A percentile compares a stretch with the other conserved stretches of the same genome.
Conservation (phyloP, 1,284 basidiomycete species). For the Ganoderma leucocontextum region DNA sequence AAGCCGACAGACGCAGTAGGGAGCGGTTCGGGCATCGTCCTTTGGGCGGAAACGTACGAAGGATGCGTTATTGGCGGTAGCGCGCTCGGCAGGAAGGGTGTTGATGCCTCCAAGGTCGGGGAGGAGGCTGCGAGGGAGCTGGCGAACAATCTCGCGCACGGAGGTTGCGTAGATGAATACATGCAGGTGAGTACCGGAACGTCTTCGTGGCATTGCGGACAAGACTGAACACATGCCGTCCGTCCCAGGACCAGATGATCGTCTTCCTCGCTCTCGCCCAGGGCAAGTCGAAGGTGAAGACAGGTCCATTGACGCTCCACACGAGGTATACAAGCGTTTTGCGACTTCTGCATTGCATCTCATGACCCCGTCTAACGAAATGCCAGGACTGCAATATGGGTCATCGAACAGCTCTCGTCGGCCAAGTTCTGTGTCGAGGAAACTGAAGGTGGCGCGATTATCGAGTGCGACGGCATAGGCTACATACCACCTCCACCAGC, state of each 20-base stretch:
- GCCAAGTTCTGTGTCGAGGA: constrained; percentile 65
- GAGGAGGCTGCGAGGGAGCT: constrained; percentile 66
- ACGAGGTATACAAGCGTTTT: constrained; percentile 59
- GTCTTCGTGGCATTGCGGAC: no score
- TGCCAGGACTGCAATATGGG: constrained; percentile 74
- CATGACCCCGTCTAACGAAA: background rate
- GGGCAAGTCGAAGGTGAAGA: constrained; percentile 63
- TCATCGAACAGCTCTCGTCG: constrained; percentile 68
- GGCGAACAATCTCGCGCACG: constrained; percentile 59
- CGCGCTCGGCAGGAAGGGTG: constrained; percentile 61
- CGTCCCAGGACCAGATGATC: constrained; percentile 74
- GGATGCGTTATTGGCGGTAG: constrained; percentile 73
- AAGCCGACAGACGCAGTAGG: constrained; percentile 56
- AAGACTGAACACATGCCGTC: background rate
- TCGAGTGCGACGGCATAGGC: constrained; percentile 34
- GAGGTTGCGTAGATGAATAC: constrained; percentile 74
- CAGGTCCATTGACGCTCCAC: constrained; percentile 67
- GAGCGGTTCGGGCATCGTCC: constrained; percentile 70
- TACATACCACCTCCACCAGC: constrained; percentile 10
- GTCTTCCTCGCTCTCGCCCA: constrained; percentile 76
- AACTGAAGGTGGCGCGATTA: constrained; percentile 20
- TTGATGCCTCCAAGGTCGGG: constrained; percentile 56
- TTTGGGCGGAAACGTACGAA: constrained; percentile 74
- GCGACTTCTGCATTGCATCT: background rate
- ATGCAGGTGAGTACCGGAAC: constrained; percentile 50